Evolutionary conservation across 2,329 filamentous ascomycete species (phyloP), one percentile per base, ranked within the genome.

Genomic region (Hypoxylon sp.): DNA sequence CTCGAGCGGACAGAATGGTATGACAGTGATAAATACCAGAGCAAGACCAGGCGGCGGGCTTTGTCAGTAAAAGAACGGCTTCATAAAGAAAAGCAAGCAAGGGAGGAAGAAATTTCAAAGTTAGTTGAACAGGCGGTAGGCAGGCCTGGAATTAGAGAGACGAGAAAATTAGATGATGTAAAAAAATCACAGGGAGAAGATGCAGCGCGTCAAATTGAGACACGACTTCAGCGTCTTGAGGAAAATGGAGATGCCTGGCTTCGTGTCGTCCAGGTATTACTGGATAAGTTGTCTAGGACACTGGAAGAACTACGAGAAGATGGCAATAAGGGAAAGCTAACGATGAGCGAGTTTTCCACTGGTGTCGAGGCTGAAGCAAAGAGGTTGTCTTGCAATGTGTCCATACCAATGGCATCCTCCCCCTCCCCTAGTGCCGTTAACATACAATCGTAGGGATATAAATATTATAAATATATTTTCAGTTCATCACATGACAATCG

Each of bases 251-350:
- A 62, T 17, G 53, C 46, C 27, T 62, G 57, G 45, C 41, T 52
- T 4, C 46, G 47, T n/a, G 50, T 59, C 6, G 51, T 63, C 12
- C 49, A 54, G 4, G 47, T 44, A 7, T 30, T 58, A 7, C 38
- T 63, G 16, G 43, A 53, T 11, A 62, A 60, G 9, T 61, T 63
- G 59, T 56, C 55, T 6, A 57, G 48, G 20, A 62, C 58, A 3
- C 44, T 63, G 7, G 34, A 34, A 6, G 58, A 61, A 21, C 42
- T 62, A 51, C 50, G 50, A 19, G 43, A 51, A 40, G 55, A 61
- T 7, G 52, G n/a, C 5, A 19, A 32, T 3, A 15, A 4, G 2
- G 16, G 30, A 12, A 48, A 20, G 2, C 30, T 52, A 19, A 52
- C 25, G 15, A 47, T 42, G 31, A 42, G 26, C 5, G 41, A 55